These are phyloP conservation scores for Eucalyptus albens DNA, from an alignment of 345 rosid species.

Conservation along the genomic window DNA sequence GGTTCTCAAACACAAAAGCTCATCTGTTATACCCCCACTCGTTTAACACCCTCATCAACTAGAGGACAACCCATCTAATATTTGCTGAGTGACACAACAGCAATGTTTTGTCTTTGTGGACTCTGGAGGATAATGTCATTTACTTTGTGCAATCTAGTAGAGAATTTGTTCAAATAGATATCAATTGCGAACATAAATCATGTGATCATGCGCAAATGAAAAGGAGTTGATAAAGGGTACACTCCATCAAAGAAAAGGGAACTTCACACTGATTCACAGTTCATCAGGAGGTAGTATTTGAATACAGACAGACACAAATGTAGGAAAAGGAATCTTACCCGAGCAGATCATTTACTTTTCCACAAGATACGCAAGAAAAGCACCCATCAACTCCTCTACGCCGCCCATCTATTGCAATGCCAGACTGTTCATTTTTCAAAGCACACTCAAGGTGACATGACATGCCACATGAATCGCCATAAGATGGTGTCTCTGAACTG, in stretches of 20 bases:
- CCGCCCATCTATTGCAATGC: constrained; percentile 41
- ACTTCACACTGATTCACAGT: background rate
- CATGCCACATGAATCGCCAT: constrained; percentile 65
- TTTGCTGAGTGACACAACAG: background rate
- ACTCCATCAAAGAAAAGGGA: background rate
- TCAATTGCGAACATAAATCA: background rate
- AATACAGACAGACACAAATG: background rate
- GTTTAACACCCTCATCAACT: background rate
- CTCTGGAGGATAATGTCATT: background rate
- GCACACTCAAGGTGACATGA: constrained; percentile 92
- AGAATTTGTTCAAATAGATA: background rate
- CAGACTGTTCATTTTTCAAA: constrained; percentile 49
- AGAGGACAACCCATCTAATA: background rate
- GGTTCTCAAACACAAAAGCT: background rate
- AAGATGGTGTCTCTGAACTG: constrained; percentile 52
- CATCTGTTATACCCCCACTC: background rate
- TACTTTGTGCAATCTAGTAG: background rate
- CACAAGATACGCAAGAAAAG: constrained; percentile 60
- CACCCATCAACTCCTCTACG: constrained; percentile 53
- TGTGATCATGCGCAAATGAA: background rate
- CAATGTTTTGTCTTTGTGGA: background rate
- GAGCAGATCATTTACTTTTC: constrained; percentile 76
- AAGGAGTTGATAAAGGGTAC: background rate
- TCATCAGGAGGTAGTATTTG: background rate
- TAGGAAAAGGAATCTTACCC: constrained; percentile 30